phyloP scores from a whole-genome alignment of 345 rosid species.

The Ricinus communis region DNA sequence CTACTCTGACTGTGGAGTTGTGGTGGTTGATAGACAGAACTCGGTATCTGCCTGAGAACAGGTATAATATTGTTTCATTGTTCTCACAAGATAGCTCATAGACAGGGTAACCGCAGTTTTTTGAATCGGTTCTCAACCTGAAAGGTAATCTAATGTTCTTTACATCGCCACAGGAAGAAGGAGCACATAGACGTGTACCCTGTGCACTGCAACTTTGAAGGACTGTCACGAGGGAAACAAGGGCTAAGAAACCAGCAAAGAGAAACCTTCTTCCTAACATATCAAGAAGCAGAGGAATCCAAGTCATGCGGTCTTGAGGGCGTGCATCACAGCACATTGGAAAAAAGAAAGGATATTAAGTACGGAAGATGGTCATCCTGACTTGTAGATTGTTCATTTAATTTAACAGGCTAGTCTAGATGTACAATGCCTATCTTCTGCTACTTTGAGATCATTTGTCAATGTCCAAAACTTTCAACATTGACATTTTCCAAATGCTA shows the following conservation, averaged over 20 bases:
- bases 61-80: neutral
- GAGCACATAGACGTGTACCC: neutral
- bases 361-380: too few relatives aligned
- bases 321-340: too few relatives aligned
- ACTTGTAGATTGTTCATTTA: too few relatives aligned
- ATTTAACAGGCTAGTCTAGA: too few relatives aligned
- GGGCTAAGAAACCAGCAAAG: neutral
- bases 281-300: too few relatives aligned
- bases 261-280: neutral
- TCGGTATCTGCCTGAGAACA: constrained; percentile 1
- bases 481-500: too few relatives aligned
- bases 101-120: neutral
- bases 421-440: too few relatives aligned
- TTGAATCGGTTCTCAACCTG: constrained; percentile 11
- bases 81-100: constrained; percentile 6
- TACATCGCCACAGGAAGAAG: constrained; percentile 5
- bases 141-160: neutral
- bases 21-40: constrained; percentile 3
- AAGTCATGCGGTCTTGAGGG: too few relatives aligned
- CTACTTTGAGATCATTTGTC: too few relatives aligned
- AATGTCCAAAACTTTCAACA: too few relatives aligned
- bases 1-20: constrained; percentile 5
- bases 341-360: too few relatives aligned
- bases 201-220: neutral
- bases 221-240: neutral